Evolutionary conservation across 163 green algal genomes (phyloP).

Genomic region (Volvox carteri): DNA sequence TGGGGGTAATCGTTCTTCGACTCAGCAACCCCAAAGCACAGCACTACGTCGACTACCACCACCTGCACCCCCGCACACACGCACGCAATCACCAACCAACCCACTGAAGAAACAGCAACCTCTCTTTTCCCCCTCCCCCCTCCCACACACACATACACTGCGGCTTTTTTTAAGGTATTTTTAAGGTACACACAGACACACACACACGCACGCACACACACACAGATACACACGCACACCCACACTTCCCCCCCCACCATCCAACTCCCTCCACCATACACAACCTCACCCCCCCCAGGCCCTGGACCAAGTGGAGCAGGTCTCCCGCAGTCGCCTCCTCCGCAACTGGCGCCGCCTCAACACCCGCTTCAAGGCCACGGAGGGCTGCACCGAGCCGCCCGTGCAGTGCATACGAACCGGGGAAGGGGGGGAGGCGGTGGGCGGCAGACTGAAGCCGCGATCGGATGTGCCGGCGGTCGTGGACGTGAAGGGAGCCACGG

Average conservation of each 20-base stretch:
- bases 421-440: conserved; percentile 6
- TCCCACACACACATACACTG: too few relatives aligned
- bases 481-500: conserved; percentile 6
- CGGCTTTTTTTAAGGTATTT: too few relatives aligned
- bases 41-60: too few relatives aligned
- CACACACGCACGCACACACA: too few relatives aligned
- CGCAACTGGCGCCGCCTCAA: conserved; percentile 37
- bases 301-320: conserved; percentile 41
- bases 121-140: too few relatives aligned
- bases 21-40: too few relatives aligned
- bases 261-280: background rate
- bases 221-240: too few relatives aligned
- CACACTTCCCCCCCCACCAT: background rate
- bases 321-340: background rate
- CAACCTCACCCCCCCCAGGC: background rate
- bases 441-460: conserved; percentile 28
- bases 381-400: conserved; percentile 29
- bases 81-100: too few relatives aligned
- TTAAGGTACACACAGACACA: too few relatives aligned
- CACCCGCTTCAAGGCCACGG: conserved; percentile 38
- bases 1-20: too few relatives aligned
- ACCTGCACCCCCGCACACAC: background rate
- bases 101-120: too few relatives aligned
- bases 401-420: conserved; percentile 41
- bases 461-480: conserved; percentile 16